Evolutionary conservation across 495 filamentous ascomycete species (phyloP), one percentile per base, ranked within the genome.

Genomic region (Filosporella fistucella): DNA sequence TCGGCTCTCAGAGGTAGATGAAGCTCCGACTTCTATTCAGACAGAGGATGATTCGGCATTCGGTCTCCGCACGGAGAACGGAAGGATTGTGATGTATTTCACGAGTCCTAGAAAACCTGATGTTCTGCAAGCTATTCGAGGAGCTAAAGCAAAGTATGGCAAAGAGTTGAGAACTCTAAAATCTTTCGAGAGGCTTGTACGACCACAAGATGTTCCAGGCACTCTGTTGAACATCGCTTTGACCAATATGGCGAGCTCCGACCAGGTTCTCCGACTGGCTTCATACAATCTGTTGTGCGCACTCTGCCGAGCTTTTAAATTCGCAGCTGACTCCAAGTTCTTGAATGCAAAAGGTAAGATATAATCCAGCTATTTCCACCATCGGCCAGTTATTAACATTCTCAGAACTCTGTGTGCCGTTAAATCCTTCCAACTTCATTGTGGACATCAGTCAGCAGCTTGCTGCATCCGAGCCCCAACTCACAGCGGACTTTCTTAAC

Each of bases 1-100:
- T 62, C 72, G 80, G 21, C 67, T 85, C 9, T 67, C 73, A 10
- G 81, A 84, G 35, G 67, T 85, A 9, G 81, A 82, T 33, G 81
- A 85, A 59, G 75, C 80, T 9, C 68, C 76, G 7, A 77, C 74
- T 8, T 75, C 77, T 3, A 78, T 82, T 48, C 69, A 76, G 47
- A 79, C 75, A 0, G 80, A 83, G 40, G 78, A 83, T 28, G 78
- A 84, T 58, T 77, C 77, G n/a, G 76, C 78, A 4, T 85, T 85
- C 61, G 80, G 81, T 0, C 65, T 85, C 14, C 68, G 79, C 40
- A 80, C 78, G 1, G 81, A 83, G 48, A 81, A 79, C 51, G 81
- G 81, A 51, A 84, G 79, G 62, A 77, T 80, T 33, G 71, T 79
- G 43, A 80, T 84, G 76, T 82, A 78, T 59, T 85, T 84, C 56